Evolutionary conservation across 495 filamentous ascomycete species (phyloP).

Genomic region (Aspergillus homomorphus): DNA sequence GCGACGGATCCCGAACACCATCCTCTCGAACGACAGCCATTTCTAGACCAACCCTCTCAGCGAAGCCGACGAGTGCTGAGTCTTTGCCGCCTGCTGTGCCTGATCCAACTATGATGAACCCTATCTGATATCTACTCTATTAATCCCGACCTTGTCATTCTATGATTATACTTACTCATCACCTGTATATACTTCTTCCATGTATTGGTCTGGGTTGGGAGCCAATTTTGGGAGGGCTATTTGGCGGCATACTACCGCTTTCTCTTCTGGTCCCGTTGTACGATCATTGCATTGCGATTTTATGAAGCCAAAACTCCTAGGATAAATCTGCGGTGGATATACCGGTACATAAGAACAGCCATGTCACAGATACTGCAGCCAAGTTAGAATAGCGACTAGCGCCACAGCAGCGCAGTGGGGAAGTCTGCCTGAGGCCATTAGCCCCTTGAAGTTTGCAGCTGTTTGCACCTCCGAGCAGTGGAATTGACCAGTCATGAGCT

Average conservation of each 20-base stretch:
- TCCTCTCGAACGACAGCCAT: constrained; percentile 6
- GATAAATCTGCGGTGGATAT: too few relatives aligned
- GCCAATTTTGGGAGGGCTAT: neutral
- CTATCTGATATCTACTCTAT: constrained; percentile 29
- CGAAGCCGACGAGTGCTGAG: constrained; percentile 14
- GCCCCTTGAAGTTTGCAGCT: neutral
- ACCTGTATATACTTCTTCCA: constrained; percentile 6
- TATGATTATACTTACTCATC: constrained; percentile 7
- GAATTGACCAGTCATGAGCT: neutral
- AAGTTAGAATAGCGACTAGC: too few relatives aligned
- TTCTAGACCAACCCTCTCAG: neutral
- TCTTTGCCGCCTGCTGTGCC: constrained; percentile 30
- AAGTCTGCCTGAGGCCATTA: neutral
- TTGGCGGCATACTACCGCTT: neutral
- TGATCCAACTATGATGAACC: constrained; percentile 41
- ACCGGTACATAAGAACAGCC: too few relatives aligned
- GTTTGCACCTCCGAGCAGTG: neutral
- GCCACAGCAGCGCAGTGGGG: too few relatives aligned
- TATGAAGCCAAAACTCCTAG: too few relatives aligned
- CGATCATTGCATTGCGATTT: too few relatives aligned
- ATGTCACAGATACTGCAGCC: too few relatives aligned
- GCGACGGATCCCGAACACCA: constrained; percentile 33
- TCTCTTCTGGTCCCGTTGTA: neutral
- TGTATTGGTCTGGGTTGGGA: neutral
- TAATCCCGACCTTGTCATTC: neutral